Percentiles rank a stretch among this genome's conserved stretches.
phyloP scores from a whole-genome alignment of 2,329 filamentous ascomycete genomes.

The Ascochyta lentis region DNA sequence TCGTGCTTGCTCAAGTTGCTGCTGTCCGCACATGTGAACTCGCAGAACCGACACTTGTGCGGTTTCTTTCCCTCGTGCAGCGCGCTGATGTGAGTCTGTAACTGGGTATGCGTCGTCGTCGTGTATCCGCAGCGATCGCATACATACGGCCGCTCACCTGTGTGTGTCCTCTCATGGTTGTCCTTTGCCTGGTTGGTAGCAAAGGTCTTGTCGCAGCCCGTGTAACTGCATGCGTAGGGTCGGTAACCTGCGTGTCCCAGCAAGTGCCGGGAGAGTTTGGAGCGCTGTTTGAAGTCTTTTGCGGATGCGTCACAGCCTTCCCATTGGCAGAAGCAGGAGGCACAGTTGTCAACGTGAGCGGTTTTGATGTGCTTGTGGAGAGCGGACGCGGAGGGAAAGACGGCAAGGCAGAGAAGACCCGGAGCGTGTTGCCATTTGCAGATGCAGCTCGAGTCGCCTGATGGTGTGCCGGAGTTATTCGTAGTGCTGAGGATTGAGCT shows the following conservation, averaged over 20 bases:
- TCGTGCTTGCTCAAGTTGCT: slow-evolving; percentile 49
- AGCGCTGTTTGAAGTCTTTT: slow-evolving; percentile 51
- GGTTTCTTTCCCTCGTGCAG: slow-evolving; percentile 47
- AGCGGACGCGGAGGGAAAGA: slow-evolving; percentile 36
- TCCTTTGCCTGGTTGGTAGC: slow-evolving; percentile 51
- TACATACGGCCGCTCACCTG: slow-evolving; percentile 45
- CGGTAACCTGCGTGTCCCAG: slow-evolving; percentile 48
- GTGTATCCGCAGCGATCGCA: slow-evolving; percentile 48
- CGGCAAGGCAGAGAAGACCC: slow-evolving; percentile 35
- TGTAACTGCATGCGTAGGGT: slow-evolving; percentile 45
- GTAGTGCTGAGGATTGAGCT: slow-evolving; percentile 6
- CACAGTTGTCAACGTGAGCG: slow-evolving; percentile 45
- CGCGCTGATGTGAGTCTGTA: slow-evolving; percentile 48
- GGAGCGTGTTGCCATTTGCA: slow-evolving; percentile 45
- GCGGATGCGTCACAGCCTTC: slow-evolving; percentile 40
- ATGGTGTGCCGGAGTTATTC: slow-evolving; percentile 7
- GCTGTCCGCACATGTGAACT: slow-evolving; percentile 48
- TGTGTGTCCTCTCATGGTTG: slow-evolving; percentile 50
- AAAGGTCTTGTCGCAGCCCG: slow-evolving; percentile 47
- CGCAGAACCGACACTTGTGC: slow-evolving; percentile 48
- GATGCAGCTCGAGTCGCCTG: slow-evolving; percentile 24
- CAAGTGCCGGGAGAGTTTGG: slow-evolving; percentile 48
- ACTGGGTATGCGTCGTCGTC: slow-evolving; percentile 49
- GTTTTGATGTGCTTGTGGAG: slow-evolving; percentile 48
- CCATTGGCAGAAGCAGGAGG: slow-evolving; percentile 47